Evolutionary conservation across 768 basidiomycete species (phyloP).

Genomic region (Antrodiella citrinella): DNA sequence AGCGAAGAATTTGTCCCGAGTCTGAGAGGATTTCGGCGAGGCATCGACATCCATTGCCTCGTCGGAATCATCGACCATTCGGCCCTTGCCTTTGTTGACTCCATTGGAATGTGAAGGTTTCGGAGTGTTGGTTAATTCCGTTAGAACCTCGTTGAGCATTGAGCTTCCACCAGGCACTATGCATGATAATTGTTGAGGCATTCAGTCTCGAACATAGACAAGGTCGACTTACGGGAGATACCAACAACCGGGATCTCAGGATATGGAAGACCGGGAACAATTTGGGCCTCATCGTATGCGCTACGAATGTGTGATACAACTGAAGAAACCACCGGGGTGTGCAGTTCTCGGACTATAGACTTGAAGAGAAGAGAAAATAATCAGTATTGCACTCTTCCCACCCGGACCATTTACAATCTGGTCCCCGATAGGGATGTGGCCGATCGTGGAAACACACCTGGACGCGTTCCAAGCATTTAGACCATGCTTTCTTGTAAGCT

Average conservation of each 20-base stretch:
- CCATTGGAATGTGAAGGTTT: not conserved
- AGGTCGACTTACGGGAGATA: constrained; percentile 38
- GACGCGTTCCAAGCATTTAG: constrained; percentile 45
- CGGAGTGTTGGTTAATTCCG: constrained; percentile 32
- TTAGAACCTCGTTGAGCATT: constrained; percentile 28
- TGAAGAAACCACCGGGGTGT: constrained; percentile 38
- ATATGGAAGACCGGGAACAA: constrained; percentile 49
- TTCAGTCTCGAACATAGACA: not conserved
- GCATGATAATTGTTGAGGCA: not conserved
- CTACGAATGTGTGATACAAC: constrained; percentile 35
- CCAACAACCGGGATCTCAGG: constrained; percentile 53
- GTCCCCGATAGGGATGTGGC: too few species aligned
- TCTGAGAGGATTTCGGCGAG: constrained; percentile 7
- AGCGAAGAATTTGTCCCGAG: too few species aligned
- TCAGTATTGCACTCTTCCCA: too few species aligned
- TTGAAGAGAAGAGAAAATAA: too few species aligned
- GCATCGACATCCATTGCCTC: constrained; percentile 2
- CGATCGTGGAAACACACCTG: constrained; percentile 42
- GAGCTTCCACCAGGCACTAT: constrained; percentile 38
- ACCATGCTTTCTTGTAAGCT: constrained; percentile 53
- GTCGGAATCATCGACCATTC: constrained; percentile 14
- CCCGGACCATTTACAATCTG: too few species aligned
- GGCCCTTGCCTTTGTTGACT: constrained; percentile 10
- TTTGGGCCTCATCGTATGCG: constrained; percentile 30
- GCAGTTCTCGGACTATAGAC: constrained; percentile 39